Evolutionary conservation across 495 filamentous ascomycete genomes (phyloP), one percentile per base, ranked within the genome.

Genomic region (Neurospora sp.): DNA sequence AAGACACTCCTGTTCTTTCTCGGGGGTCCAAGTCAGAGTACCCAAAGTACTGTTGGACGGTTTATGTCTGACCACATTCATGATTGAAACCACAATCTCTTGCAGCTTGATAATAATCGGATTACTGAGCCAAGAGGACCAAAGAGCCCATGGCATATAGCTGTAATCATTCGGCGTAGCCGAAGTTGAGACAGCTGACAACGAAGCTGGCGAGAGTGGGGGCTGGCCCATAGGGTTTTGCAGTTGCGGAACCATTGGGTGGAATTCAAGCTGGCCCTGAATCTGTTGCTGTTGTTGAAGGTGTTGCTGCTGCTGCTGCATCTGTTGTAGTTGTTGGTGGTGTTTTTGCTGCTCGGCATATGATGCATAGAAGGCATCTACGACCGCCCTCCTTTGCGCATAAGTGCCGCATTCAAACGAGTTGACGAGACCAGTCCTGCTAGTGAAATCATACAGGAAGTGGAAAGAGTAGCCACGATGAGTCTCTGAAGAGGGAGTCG

Each of bases 341-440:
- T 66, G 24, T 19, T 66, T 66, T 39, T 77, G 77, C 9, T 75
- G 71, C 28, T 74, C 70, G 39, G 74, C 72, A 34, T 78, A 79
- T 0, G 74, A 66, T 19, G 71, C 59, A 10, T 79, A 40, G 31
- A 78, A 80, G 2, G 70, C 39, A 1, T 76, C 39, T 3, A 80
- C 76, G 54, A 80, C 73, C 69, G 79, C 76, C 24, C 77, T 73
- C 6, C 79, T 70, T 24, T 79, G 76, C 17, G 59, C 40, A 5
- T 79, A 74, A 19, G 79, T 78, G n/a, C 72, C 79, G 21, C 79
- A 80, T 15, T 80, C 79, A 40, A 80, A 80, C n/a, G 79, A 80
- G 15, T 76, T 73, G 17, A 79, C 77, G 15, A 80, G 59, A 5
- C 79, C 79, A 1, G 76, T 78, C 38, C 77, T 59, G 72, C 79